A percentile compares a stretch with the other conserved stretches of the same genome.
phyloP scores from a whole-genome alignment of 2,329 filamentous ascomycete species.

The Penicillium freii region DNA sequence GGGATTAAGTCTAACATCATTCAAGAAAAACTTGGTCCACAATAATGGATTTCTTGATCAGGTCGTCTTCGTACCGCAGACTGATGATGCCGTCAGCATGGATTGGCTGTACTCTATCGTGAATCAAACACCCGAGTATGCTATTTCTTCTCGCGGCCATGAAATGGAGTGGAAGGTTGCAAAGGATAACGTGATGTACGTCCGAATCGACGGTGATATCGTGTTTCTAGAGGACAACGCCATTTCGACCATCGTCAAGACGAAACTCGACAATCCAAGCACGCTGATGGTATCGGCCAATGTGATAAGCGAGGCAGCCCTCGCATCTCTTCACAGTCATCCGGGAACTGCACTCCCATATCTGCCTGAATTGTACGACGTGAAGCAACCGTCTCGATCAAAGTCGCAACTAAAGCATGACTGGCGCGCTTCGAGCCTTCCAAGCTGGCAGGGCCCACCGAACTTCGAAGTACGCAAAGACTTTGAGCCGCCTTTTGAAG shows the following conservation, averaged over 20 bases:
- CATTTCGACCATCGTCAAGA: slow-evolving; percentile 55
- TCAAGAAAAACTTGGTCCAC: slow-evolving; percentile 38
- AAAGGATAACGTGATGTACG: slow-evolving; percentile 35
- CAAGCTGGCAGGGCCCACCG: slow-evolving; percentile 34
- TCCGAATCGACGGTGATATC: slow-evolving; percentile 47
- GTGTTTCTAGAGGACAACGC: slow-evolving; percentile 46
- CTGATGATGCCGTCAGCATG: slow-evolving; percentile 35
- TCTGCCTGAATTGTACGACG: slow-evolving; percentile 46
- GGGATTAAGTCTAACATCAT: not conserved
- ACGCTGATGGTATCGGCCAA: slow-evolving; percentile 56
- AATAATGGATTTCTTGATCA: slow-evolving; percentile 45
- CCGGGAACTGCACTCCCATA: slow-evolving; percentile 54
- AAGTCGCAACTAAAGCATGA: slow-evolving; percentile 20
- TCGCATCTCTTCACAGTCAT: slow-evolving; percentile 56
- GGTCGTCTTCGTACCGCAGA: slow-evolving; percentile 45
- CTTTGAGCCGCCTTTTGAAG: slow-evolving; percentile 30
- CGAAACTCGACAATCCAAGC: slow-evolving; percentile 52
- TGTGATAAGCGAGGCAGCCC: slow-evolving; percentile 56
- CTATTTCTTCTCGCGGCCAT: slow-evolving; percentile 11
- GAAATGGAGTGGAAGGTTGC: slow-evolving; percentile 18
- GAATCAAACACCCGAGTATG: slow-evolving; percentile 32
- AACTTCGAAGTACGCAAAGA: slow-evolving; percentile 30
- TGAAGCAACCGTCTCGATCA: slow-evolving; percentile 18
- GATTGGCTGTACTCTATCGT: slow-evolving; percentile 38
- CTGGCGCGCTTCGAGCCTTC: slow-evolving; percentile 37